phyloP scores from a whole-genome alignment of 2,329 filamentous ascomycete genomes.

The Metarhizium brunneum region DNA sequence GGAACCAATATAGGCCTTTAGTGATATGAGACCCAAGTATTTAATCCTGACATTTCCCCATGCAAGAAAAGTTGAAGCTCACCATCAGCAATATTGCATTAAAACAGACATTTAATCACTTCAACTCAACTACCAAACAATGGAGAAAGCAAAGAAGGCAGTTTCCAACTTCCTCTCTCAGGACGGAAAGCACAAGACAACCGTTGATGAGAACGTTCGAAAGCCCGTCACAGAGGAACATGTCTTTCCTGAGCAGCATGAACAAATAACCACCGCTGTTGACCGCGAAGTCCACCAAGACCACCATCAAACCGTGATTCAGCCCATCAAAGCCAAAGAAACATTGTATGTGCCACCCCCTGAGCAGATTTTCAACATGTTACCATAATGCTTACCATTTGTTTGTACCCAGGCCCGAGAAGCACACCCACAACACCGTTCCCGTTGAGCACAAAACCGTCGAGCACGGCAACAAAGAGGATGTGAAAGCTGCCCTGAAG shows the following conservation, averaged over 20 bases:
- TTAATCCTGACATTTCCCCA: not conserved
- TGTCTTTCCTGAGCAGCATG: slow-evolving; percentile 49
- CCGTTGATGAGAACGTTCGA: slow-evolving; percentile 55
- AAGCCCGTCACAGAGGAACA: slow-evolving; percentile 52
- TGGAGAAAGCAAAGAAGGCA: slow-evolving; percentile 57
- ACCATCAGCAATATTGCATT: too few species aligned
- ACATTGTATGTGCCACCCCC: slow-evolving; percentile 29
- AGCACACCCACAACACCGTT: slow-evolving; percentile 50
- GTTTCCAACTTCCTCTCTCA: slow-evolving; percentile 51
- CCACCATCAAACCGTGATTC: slow-evolving; percentile 61
- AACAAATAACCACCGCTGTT: slow-evolving; percentile 51
- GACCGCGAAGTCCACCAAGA: slow-evolving; percentile 64
- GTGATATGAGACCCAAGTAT: not conserved
- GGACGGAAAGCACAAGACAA: slow-evolving; percentile 59
- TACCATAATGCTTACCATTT: not conserved
- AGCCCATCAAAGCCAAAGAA: slow-evolving; percentile 41
- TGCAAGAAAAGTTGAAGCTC: not conserved
- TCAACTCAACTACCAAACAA: slow-evolving; percentile 15
- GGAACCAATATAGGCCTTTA: not conserved
- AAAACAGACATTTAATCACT: not conserved
- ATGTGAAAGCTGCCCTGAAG: slow-evolving; percentile 36
- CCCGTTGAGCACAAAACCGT: slow-evolving; percentile 52
- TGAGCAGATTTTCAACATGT: not conserved
- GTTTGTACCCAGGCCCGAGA: slow-evolving; percentile 38
- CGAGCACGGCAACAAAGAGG: slow-evolving; percentile 47